phyloP scores from a whole-genome alignment of 768 basidiomycete species.

The Rhodotorula babjevae region DNA sequence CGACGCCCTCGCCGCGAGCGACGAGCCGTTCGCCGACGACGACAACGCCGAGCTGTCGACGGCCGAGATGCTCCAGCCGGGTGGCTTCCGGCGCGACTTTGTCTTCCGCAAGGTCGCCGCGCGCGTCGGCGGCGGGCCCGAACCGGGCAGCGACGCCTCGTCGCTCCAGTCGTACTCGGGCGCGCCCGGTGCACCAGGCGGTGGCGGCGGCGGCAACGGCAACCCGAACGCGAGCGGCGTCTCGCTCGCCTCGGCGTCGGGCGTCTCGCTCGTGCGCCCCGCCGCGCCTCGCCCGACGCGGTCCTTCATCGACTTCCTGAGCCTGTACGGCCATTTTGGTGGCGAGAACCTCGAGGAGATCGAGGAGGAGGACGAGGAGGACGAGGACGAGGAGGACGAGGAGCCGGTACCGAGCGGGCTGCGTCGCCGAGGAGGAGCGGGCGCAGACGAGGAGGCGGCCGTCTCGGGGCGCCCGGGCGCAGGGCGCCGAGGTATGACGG shows the following conservation, averaged over 20 bases:
- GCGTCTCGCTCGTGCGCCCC: no score
- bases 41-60: conserved; percentile 1
- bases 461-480: no score
- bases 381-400: conserved; percentile 54
- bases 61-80: conserved; percentile 37
- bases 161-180: background rate
- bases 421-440: background rate
- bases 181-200: background rate
- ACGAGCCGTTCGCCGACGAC: background rate
- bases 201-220: background rate
- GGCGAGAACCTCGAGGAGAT: conserved; percentile 78
- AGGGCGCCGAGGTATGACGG: conserved; percentile 2
- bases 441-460: background rate
- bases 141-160: conserved; percentile 15
- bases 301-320: conserved; percentile 59
- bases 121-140: background rate
- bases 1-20: background rate
- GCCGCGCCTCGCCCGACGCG: conserved; percentile 1
- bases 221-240: background rate
- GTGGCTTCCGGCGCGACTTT: conserved; percentile 38
- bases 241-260: background rate
- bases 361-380: conserved; percentile 69
- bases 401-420: conserved; percentile 7
- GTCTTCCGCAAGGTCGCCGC: conserved; percentile 23
- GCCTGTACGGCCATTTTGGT: conserved; percentile 93